Evolutionary conservation across 768 basidiomycete genomes (phyloP), one percentile per base, ranked within the genome.

Genomic region (Serendipita sp.): DNA sequence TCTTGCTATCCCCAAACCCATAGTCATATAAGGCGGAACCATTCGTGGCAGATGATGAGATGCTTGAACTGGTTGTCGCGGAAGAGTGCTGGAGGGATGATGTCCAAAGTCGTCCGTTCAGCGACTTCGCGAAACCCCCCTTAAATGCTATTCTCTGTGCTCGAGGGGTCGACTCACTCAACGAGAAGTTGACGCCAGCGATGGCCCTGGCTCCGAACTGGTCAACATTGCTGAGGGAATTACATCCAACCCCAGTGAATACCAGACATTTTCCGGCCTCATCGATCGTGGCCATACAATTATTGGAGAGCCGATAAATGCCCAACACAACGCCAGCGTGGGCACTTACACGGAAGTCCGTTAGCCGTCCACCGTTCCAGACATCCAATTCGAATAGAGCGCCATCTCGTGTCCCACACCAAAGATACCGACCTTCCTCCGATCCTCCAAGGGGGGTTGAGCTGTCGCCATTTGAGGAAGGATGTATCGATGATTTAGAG

Each of bases 391-490:
- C 93, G 67, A 86, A 78, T 29, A 99, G 65, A 71, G 87, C 84
- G 0, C 95, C 95, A 29, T 95, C 91, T 74, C 88, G 92, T 33
- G 91, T 91, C 3, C 94, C 95, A 10, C 86, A 74, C 94, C 94
- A 97, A 1, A 92, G 69, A 63, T 81, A 78, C 34, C 76, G 76
- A 2, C 87, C 89, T 16, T 79, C 37, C 37, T 40, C 6, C 6
- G 37, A 40, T 5, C 13, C 13, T 13, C 13, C 37, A 40, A 76
- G 62, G 85, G 62, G 85, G 16, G n/a, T 52, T 10, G 27, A 36
- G 18, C 27, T 10, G 55, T n/a, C 55, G 16, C 55, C 55, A 27
- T 60, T 36, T 8, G n/a, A 34, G 23, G 55, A 52, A 10, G 6
- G 48, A n/a, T 52, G 16, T 62, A 16, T 64, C 44, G 0, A 66